Evolutionary conservation across 2,329 filamentous ascomycete genomes (phyloP).

Genomic region (Amylocarpus encephaloides): DNA sequence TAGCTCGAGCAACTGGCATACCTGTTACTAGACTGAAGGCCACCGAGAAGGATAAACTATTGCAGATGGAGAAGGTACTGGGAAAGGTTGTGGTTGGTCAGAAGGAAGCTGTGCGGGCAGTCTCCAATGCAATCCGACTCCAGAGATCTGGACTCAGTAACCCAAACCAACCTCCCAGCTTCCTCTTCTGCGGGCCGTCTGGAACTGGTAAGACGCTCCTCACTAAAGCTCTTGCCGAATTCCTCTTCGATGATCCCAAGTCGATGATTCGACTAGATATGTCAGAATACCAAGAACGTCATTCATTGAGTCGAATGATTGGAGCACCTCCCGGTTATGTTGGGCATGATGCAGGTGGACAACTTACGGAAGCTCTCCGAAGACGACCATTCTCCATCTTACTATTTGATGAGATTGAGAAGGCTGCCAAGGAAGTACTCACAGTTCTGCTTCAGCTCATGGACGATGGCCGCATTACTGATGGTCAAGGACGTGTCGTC

Average conservation of each 20-base stretch:
- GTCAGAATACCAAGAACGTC: conserved; percentile 98
- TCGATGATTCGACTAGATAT: conserved; percentile 99
- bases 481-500: conserved; percentile 90
- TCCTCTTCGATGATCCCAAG: conserved; percentile 95
- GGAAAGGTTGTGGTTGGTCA: conserved; percentile 85
- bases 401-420: conserved; percentile 96
- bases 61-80: conserved; percentile 89
- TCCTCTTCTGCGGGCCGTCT: conserved; percentile 97
- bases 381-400: conserved; percentile 96
- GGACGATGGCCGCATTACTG: conserved; percentile 97
- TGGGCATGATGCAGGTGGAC: conserved; percentile 90
- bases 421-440: conserved; percentile 94
- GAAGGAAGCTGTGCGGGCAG: conserved; percentile 84
- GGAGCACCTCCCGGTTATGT: conserved; percentile 96
- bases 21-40: conserved; percentile 91
- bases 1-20: conserved; percentile 96
- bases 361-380: conserved; percentile 89
- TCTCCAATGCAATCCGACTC: conserved; percentile 92
- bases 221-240: conserved; percentile 94
- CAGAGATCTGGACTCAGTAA: conserved; percentile 92
- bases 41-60: conserved; percentile 95
- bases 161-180: conserved; percentile 93
- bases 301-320: conserved; percentile 94
- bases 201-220: conserved; percentile 97
- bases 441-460: conserved; percentile 98